Base-by-base conservation (phyloP, 371 early-diverging fungal species). In the Lichtheimia ornata region DNA sequence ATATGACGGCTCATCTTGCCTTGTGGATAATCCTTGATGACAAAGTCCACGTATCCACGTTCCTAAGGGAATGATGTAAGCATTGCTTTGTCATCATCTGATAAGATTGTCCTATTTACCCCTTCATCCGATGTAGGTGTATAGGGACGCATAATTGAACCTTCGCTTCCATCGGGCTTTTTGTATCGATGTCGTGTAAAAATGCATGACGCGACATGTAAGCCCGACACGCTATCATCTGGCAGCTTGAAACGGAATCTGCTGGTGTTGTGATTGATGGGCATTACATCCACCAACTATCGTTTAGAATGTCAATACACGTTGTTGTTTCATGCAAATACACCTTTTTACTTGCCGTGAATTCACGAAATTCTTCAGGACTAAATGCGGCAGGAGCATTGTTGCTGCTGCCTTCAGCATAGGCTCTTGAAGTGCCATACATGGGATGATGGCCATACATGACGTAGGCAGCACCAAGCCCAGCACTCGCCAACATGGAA, bases 121-220 rank as follows among this genome's bases (percentile, higher is more conserved):
- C 89, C 84, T 64, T 85, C 83, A 27, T 83, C 80, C 17, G 88
- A 86, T 41, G 89, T 87, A 2, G 97, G 97, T 20, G 97, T 97
- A 82, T 97, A 97, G 15, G 95, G 94, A 56, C 97, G 91, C 58
- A 94, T 87, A 24, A 89, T 82, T 44, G 84, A 75, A 50, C 81
- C 70, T 43, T 83, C 78, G 58, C 77, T 81, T 50, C 87, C 89
- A 56, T 89, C 87, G 28, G 73, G 70, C 61, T 85, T 84, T 40
- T 77, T 79, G 56, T 83, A 83, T 64, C 77, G 74, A 54, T 84
- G 84, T 71, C 87, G 87, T 25, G 92, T 89, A 43, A 95, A 77
- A 44, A 96, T 78, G 66, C 91, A 93, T 52, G 93, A 91, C 5
- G 96, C 88, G 14, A 92, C 84, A 43, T 88, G 86, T 61, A 96